These are phyloP conservation scores for Paecilomyces formosus DNA, from an alignment of 2,329 filamentous ascomycete genomes.

Conservation along the genomic window DNA sequence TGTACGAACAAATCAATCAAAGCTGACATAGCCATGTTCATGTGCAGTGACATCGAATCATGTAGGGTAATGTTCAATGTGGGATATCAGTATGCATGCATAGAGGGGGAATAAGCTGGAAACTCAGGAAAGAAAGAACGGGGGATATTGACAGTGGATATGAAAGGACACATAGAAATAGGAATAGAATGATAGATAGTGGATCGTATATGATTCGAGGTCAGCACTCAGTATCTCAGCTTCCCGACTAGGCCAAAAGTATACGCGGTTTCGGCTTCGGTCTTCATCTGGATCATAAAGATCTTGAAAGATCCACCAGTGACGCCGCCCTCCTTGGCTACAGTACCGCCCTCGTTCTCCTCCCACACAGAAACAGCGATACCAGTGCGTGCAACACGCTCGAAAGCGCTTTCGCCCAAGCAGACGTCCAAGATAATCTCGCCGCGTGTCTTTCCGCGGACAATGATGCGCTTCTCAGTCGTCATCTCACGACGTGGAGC, in stretches of 20 bases:
- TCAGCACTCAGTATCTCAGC: conserved; percentile 37
- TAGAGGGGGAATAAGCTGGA: background rate
- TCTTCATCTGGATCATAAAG: conserved; percentile 59
- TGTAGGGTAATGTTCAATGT: background rate
- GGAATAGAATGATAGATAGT: background rate
- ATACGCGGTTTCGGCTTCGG: conserved; percentile 47
- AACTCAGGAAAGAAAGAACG: background rate
- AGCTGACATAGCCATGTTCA: background rate
- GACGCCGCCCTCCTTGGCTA: conserved; percentile 50
- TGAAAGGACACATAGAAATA: background rate
- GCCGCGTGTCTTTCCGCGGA: conserved; percentile 61
- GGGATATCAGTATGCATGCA: background rate
- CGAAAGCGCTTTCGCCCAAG: conserved; percentile 75
- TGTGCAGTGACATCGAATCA: background rate
- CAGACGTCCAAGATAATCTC: conserved; percentile 73
- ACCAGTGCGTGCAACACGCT: conserved; percentile 72
- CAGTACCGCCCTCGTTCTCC: conserved; percentile 57
- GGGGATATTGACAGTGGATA: background rate
- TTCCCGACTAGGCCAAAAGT: conserved; percentile 48
- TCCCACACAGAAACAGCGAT: conserved; percentile 88
- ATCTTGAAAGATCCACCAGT: conserved; percentile 50
- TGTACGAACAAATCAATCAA: background rate
- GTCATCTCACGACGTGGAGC: conserved; percentile 48
- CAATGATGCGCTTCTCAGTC: conserved; percentile 76
- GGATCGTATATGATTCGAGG: background rate